Evolutionary conservation across 805 yeast species (phyloP), one percentile per base, ranked within the genome.

Genomic region (Wickerhamomyces ciferrii): DNA sequence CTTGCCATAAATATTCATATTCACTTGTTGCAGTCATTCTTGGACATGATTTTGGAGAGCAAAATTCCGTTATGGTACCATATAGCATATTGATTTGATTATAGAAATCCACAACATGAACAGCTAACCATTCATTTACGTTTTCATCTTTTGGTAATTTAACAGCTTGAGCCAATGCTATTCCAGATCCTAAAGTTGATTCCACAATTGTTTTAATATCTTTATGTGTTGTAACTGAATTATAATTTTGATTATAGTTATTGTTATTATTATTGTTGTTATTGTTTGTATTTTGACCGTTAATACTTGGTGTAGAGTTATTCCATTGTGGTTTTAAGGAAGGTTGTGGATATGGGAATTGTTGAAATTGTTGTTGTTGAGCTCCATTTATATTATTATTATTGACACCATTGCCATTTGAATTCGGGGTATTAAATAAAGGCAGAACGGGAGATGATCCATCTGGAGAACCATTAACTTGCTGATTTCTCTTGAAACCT

Each of bases 1-100:
- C 96, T 63, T 92, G 96, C 99, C 99, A 94, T 49, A 94, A 74
- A 61, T 94, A 94, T 66, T 94, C 99, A 62, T 90, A 92, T 69
- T 91, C 97, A 50, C 85, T 94, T 0, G 98, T 92, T 19, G 99
- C 99, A 47, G 87, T 91, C 99, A 94, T 94, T 48, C 94, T 72
- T 2, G 99, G 98, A 63, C 99, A 94, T 2, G 95, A 78, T n/a
- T 71, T 66, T 2, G 98, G 97, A 0, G 97, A 89, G 65, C 99
- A 94, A 60, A 94, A 91, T 67, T 90, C 96, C 1, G 98, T 92
- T 53, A 94, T 87, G 4, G 97, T 82, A 10, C 97, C 97, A 58
- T 94, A 92, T 8, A 92, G 71, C 99, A 92, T 94, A 67, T 92
- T 92, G 54, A 92, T 84, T 63, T 92, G 99, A 63, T 91, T 91